Percentiles rank a stretch among this genome's conserved stretches.
These are phyloP conservation scores for Cylindrotheca fusiformis DNA, from an alignment of 108 stramenopile genomes.

Conservation along the genomic window DNA sequence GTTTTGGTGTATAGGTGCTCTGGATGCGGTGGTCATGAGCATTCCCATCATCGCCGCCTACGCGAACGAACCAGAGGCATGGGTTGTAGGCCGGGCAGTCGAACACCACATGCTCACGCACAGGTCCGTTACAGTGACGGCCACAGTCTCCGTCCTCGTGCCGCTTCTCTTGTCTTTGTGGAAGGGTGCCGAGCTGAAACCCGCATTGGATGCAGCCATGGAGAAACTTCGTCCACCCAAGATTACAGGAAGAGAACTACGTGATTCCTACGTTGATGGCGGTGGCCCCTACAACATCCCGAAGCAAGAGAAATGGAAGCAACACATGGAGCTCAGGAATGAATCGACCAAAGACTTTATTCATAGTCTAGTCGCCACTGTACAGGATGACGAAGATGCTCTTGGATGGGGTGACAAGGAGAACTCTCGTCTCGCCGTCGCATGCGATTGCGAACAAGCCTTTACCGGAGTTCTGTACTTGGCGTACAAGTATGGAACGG, in stretches of 20 bases:
- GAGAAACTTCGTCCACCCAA: constrained; percentile 28
- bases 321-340: constrained; percentile 24
- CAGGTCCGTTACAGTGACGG: constrained; percentile 23
- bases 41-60: constrained; percentile 30
- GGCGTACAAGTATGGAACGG: constrained; percentile 21
- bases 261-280: constrained; percentile 17
- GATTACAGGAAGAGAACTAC: constrained; percentile 24
- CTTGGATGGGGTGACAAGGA: constrained; percentile 19
- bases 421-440: constrained; percentile 19
- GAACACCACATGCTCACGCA: constrained; percentile 33
- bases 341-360: constrained; percentile 24
- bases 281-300: constrained; percentile 28
- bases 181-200: constrained; percentile 6
- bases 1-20: constrained; percentile 23
- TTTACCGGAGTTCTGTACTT: constrained; percentile 25
- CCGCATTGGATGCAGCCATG: constrained; percentile 26
- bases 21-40: constrained; percentile 31
- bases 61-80: constrained; percentile 22
- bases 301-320: constrained; percentile 24
- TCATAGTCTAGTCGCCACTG: constrained; percentile 12
- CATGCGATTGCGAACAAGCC: constrained; percentile 35
- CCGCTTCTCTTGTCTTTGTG: constrained; percentile 19
- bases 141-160: constrained; percentile 21
- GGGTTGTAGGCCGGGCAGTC: constrained; percentile 25
- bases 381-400: constrained; percentile 19